Evolutionary conservation across 768 basidiomycete genomes (phyloP).

Genomic region (Rickenella mellea): DNA sequence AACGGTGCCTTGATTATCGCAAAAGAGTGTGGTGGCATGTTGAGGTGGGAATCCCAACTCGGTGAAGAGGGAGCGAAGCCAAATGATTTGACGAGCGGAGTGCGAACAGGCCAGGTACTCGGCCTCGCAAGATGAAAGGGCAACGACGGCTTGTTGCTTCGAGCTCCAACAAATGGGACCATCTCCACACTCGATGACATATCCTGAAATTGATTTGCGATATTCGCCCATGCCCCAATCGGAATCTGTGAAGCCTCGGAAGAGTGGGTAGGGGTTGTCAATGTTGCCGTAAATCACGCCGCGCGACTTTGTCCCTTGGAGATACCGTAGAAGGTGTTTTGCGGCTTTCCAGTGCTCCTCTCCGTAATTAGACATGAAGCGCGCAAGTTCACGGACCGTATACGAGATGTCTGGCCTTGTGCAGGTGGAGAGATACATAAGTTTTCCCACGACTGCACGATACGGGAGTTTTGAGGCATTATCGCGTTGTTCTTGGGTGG

Average conservation of each 20-base stretch:
- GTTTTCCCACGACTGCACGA: constrained; percentile 12
- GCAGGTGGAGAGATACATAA: constrained; percentile 19
- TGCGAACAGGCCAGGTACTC: constrained; percentile 26
- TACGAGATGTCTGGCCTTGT: constrained; percentile 23
- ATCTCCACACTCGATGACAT: constrained; percentile 23
- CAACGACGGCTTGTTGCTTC: constrained; percentile 26
- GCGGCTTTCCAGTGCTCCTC: constrained; percentile 8
- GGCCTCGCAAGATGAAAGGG: constrained; percentile 30
- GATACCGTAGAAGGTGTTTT: constrained; percentile 11
- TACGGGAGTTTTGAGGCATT: constrained; percentile 16
- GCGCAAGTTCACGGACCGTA: constrained; percentile 16
- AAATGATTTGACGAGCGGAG: constrained; percentile 22
- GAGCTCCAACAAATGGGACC: constrained; percentile 29
- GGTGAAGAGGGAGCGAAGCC: constrained; percentile 19
- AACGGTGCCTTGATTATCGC: constrained; percentile 27
- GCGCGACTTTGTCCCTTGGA: constrained; percentile 2
- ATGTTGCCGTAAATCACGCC: constrained; percentile 4
- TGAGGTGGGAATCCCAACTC: constrained; percentile 12
- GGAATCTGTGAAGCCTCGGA: constrained; percentile 18
- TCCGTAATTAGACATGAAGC: constrained; percentile 8
- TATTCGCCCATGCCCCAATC: constrained; percentile 20
- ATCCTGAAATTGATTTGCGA: constrained; percentile 25
- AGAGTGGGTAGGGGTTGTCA: constrained; percentile 7
- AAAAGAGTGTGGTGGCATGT: constrained; percentile 16
- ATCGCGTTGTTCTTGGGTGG: constrained; percentile 5